Conservation (phyloP, 805 yeast species). For the Candida parachauliodes region DNA sequence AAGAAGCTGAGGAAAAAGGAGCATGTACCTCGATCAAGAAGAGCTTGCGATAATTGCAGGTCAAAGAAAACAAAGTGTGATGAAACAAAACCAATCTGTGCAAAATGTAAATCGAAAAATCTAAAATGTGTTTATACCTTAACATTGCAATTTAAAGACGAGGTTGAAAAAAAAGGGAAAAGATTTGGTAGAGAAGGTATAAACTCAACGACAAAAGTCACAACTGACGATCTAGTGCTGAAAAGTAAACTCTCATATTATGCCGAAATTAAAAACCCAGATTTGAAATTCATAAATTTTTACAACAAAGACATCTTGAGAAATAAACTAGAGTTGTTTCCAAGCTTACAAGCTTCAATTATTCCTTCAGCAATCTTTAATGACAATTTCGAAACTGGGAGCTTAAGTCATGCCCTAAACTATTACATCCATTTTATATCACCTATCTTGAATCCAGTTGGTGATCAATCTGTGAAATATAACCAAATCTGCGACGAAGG, state of each 20-base stretch:
- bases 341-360: conserved; percentile 18
- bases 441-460: conserved; percentile 28
- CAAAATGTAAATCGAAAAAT: conserved; percentile 16
- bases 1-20: background rate
- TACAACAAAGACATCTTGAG: background rate
- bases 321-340: conserved; percentile 2
- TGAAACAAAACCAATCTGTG: conserved; percentile 23
- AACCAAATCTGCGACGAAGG: conserved; percentile 4
- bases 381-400: conserved; percentile 3
- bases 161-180: conserved; percentile 21
- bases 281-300: conserved; percentile 17
- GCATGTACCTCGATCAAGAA: conserved; percentile 12
- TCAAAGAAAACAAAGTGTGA: conserved; percentile 22
- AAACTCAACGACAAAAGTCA: conserved; percentile 5
- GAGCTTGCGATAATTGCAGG: conserved; percentile 23
- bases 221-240: conserved; percentile 11
- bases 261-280: conserved; percentile 12
- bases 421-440: conserved; percentile 23
- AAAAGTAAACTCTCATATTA: conserved; percentile 15
- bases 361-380: conserved; percentile 21
- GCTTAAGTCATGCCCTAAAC: conserved; percentile 19
- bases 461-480: conserved; percentile 11
- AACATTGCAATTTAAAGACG: conserved; percentile 23
- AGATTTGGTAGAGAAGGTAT: conserved; percentile 27
- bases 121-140: conserved; percentile 18